Conservation (phyloP, 768 basidiomycete species). For the Collybia mongolica region DNA sequence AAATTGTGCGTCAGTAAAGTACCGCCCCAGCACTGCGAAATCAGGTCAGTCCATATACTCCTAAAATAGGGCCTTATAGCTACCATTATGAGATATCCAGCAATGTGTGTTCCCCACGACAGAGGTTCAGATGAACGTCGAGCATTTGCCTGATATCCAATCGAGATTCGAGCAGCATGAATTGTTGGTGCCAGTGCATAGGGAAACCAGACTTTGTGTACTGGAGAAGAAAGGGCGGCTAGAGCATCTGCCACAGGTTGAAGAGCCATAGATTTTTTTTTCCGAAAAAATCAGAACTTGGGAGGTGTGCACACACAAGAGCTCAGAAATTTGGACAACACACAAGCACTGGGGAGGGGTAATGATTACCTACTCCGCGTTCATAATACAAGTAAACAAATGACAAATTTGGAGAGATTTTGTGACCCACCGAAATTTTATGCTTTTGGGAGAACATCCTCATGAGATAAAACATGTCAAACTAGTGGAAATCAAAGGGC, state of each 20-base stretch:
- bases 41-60: background rate
- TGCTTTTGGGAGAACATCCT: too few relatives aligned
- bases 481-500: too few relatives aligned
- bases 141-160: constrained; percentile 40
- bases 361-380: too few relatives aligned
- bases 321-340: too few relatives aligned
- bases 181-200: constrained; percentile 37
- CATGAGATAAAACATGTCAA: too few relatives aligned
- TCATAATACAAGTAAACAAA: too few relatives aligned
- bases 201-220: constrained; percentile 39
- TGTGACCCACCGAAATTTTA: too few relatives aligned
- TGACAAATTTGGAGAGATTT: too few relatives aligned
- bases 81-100: constrained; percentile 48
- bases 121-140: constrained; percentile 26
- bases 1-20: constrained; percentile 40
- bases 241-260: constrained; percentile 11
- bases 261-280: background rate
- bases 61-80: background rate
- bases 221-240: constrained; percentile 26
- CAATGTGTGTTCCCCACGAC: constrained; percentile 43
- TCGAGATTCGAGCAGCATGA: constrained; percentile 43
- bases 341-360: too few relatives aligned
- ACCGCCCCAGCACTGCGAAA: constrained; percentile 40
- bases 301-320: too few relatives aligned
- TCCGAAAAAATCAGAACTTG: too few relatives aligned